A percentile compares a stretch with the other conserved stretches of the same genome.
These are phyloP conservation scores for Sporothrix protearum DNA, from an alignment of 2,329 filamentous ascomycete species.

Conservation along the genomic window DNA sequence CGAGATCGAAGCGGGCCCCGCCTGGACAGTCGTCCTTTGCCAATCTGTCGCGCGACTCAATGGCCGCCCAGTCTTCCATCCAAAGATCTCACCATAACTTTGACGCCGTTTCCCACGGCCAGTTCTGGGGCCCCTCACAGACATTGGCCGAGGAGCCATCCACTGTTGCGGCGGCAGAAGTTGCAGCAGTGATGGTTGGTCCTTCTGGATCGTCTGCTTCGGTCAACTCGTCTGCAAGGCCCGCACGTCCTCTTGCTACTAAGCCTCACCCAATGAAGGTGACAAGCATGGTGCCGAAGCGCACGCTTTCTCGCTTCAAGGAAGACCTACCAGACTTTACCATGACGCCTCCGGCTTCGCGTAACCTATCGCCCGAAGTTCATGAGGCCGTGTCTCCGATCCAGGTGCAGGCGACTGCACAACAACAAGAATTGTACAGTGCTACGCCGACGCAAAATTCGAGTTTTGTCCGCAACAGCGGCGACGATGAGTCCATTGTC, in stretches of 20 bases:
- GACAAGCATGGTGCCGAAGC: constrained; percentile 57
- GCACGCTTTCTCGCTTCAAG: constrained; percentile 85
- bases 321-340: constrained; percentile 88
- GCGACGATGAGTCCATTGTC: constrained; percentile 31
- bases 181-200: constrained; percentile 35
- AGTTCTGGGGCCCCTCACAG: constrained; percentile 2
- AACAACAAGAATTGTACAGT: constrained; percentile 26
- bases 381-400: constrained; percentile 31
- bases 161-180: constrained; percentile 3
- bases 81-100: constrained; percentile 5
- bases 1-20: constrained; percentile 52
- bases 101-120: constrained; percentile 3
- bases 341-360: constrained; percentile 78
- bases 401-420: constrained; percentile 14
- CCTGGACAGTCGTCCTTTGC: constrained; percentile 74
- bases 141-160: not conserved
- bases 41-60: constrained; percentile 86
- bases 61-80: constrained; percentile 44
- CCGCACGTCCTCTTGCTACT: not conserved
- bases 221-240: constrained; percentile 34
- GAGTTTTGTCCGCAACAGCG: constrained; percentile 26
- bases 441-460: constrained; percentile 9
- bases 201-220: constrained; percentile 39
- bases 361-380: constrained; percentile 72
- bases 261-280: constrained; percentile 35